Base-by-base conservation (phyloP, 139 green algal genomes). In the Chlorella sp. region DNA sequence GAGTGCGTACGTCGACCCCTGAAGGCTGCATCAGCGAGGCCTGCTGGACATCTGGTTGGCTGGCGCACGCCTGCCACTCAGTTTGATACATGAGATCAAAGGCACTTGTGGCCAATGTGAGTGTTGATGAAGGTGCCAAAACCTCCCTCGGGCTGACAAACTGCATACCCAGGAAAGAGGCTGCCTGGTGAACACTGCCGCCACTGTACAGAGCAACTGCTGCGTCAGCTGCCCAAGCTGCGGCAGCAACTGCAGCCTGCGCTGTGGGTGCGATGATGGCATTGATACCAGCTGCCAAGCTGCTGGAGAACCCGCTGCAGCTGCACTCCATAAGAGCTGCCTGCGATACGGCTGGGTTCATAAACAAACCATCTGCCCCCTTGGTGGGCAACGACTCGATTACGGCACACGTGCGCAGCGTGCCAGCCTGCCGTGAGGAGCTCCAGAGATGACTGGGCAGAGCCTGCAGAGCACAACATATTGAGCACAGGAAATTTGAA, bases 361-460 rank as follows among this genome's bases (percentile, higher is more conserved):
- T 21, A 69, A 79, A 42, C 40, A 82, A 88, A n/a, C 85, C 85
- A 40, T 88, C 85, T 34, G 37, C 68, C 42, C 68, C 68, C 68
- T 80, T 60, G 22, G 68, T 57, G 34, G 30, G 32, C 30, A 84
- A 48, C 14, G 37, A 19, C 7, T 21, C n/a, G 2, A 88, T 22
- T 69, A 77, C 60, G 87, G 36, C 48, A n/a, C 79, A 39, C 9
- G 15, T 78, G 71, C 71, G 16, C 22, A 22, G 68, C 68, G 1
- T 34, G 28, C 15, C 71, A 40, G 24, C 16, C 19, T 39, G 71
- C 1, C 71, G 19, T 15, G 36, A 14, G 71, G 32, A 39, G 71
- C 5, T 39, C 15, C 1, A 1, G 34, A 34, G 32, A 1, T 16
- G 71, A 30, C 15, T 26, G 1, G 36, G 71, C 71, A 78, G 32